Base-by-base conservation (phyloP, 192 early-diverging fungal species). In the Entrophospora sp. region DNA sequence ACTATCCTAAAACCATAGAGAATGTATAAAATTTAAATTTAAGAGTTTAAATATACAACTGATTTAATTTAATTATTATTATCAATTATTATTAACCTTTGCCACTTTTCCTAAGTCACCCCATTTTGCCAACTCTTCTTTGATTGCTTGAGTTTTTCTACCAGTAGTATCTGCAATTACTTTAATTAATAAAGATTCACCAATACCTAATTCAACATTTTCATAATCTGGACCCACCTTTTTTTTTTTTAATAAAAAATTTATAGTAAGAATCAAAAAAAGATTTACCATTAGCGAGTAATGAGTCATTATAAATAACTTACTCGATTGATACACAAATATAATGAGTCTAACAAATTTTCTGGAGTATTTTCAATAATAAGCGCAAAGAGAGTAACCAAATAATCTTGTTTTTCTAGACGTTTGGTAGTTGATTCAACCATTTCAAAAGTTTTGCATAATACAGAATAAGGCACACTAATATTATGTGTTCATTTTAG, bases 301-400 rank as follows among this genome's bases (percentile, higher is more conserved):
- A 36, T 9, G 16, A 4, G 36, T 8, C 18, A 10, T 27, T 52
- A 7, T 27, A 30, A 25, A 52, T 8, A 32, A n/a, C 27, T 49
- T 73, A 92, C 89, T 75, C 85, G 86, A 71, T 93, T 92, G 32
- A 97, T 82, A 66, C 94, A 96, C 48, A 97, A 76, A 73, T 97
- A 97, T 12, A 97, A 85, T 52, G 84, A 78, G 31, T 88, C 77
- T 10, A 90, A 61, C 38, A 93, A 69, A 58, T 79, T 81, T 20
- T 87, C 68, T 0, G 91, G 87, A 20, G 78, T 82, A n/a, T 71
- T 68, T 31, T 79, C 65, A 32, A 95, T 88, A 28, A 91, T 86
- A 18, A 71, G 53, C 9, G 73, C 60, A 61, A 93, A 85, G 51
- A 93, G 86, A 8, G 83, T 76, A 16, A 85, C 86, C 49, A 92